phyloP scores from a whole-genome alignment of 257 asterid genomes.

The Parsonsia alboflavescens region DNA sequence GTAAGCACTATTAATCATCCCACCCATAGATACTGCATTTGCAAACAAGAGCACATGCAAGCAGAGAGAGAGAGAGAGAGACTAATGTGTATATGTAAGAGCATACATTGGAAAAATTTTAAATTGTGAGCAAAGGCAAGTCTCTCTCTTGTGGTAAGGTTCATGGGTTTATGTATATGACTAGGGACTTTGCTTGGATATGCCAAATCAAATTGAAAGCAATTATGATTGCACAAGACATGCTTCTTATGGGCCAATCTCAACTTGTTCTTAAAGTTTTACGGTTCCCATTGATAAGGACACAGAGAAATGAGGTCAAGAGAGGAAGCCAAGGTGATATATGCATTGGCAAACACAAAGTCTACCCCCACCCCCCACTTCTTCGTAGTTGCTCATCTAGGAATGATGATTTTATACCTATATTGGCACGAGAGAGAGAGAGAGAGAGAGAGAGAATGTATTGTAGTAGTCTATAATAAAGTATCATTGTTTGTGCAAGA shows the following conservation, averaged over 20 bases:
- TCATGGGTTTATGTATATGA: slow-evolving; percentile 22
- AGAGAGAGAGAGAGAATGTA: neutral
- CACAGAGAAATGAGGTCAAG: slow-evolving; percentile 30
- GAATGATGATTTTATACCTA: slow-evolving; percentile 27
- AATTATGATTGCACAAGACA: slow-evolving; percentile 71
- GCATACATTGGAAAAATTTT: slow-evolving; percentile 18
- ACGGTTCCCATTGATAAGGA: slow-evolving; percentile 57
- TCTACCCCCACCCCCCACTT: slow-evolving; percentile 1
- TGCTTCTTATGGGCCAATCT: slow-evolving; percentile 71
- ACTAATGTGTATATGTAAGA: slow-evolving; percentile 14
- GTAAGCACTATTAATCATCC: slow-evolving; percentile 72
- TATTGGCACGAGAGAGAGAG: slow-evolving; percentile 6
- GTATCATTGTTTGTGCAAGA: slow-evolving; percentile 43
- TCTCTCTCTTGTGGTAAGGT: slow-evolving; percentile 33
- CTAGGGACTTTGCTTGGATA: slow-evolving; percentile 54
- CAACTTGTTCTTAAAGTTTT: slow-evolving; percentile 73
- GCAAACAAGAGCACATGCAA: slow-evolving; percentile 59
- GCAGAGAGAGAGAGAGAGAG: slow-evolving; percentile 7
- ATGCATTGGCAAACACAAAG: slow-evolving; percentile 15
- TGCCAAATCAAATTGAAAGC: slow-evolving; percentile 62
- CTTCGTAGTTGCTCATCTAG: slow-evolving; percentile 14
- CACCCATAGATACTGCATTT: slow-evolving; percentile 43
- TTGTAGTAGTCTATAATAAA: slow-evolving; percentile 5
- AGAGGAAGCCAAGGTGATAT: slow-evolving; percentile 17
- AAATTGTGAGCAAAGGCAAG: slow-evolving; percentile 66